A percentile compares a stretch with the other conserved stretches of the same genome.
Conservation (phyloP, 2,329 filamentous ascomycete genomes). For the Colletotrichum truncatum region DNA sequence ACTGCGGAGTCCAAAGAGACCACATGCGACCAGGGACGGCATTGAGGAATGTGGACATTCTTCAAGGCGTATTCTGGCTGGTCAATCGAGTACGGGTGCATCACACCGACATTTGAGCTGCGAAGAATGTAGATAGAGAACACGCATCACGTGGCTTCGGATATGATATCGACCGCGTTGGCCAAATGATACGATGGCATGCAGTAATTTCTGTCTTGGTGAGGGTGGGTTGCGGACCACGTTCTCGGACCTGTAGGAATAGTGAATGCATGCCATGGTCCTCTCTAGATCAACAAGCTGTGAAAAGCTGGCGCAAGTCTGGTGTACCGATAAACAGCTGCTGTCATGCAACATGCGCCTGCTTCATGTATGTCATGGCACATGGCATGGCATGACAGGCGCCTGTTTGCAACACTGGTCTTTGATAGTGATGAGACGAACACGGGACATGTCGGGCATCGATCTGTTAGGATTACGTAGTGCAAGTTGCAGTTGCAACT, state of each 20-base stretch:
- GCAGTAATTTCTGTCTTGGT: background rate
- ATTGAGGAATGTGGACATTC: background rate
- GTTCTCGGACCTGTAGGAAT: too few relatives aligned
- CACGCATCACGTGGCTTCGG: conserved; percentile 18
- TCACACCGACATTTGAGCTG: conserved; percentile 31
- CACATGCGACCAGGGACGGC: conserved; percentile 7
- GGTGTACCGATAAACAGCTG: background rate
- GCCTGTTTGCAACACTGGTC: background rate
- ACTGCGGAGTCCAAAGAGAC: conserved; percentile 9
- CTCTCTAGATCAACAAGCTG: background rate
- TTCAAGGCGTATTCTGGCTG: conserved; percentile 14
- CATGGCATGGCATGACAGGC: conserved; percentile 9
- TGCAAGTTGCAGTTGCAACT: conserved; percentile 7
- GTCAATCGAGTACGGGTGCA: background rate
- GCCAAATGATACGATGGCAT: background rate
- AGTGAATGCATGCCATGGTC: background rate
- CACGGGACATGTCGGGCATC: background rate
- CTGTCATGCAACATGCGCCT: conserved; percentile 5
- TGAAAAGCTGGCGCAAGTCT: background rate
- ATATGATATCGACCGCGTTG: background rate
- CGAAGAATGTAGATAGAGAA: background rate
- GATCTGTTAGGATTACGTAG: background rate
- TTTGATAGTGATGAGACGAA: conserved; percentile 16
- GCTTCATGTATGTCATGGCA: conserved; percentile 29
- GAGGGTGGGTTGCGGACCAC: background rate